phyloP scores from a whole-genome alignment of 2,329 filamentous ascomycete genomes.

The Fusarium pseudonygamai region DNA sequence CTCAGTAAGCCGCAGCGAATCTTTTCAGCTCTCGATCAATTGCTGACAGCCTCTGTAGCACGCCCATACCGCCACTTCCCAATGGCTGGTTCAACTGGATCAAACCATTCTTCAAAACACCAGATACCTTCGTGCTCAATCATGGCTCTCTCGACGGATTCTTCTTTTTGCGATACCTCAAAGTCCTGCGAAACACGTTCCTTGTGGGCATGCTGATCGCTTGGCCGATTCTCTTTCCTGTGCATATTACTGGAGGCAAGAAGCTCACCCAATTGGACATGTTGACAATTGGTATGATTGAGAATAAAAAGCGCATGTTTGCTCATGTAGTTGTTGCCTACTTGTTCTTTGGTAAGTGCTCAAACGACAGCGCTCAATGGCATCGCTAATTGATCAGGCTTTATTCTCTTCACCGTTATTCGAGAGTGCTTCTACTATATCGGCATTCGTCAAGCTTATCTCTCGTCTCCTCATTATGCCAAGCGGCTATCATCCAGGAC shows the following conservation, averaged over 20 bases:
- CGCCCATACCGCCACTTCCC: constrained; percentile 68
- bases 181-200: constrained; percentile 80
- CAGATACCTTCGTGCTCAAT: constrained; percentile 83
- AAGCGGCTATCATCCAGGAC: constrained; percentile 89
- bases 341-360: constrained; percentile 68
- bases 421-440: constrained; percentile 92
- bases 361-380: too few relatives aligned
- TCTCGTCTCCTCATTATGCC: constrained; percentile 84
- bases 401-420: constrained; percentile 88
- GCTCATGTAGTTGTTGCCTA: constrained; percentile 84
- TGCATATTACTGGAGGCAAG: constrained; percentile 85
- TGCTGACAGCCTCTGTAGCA: constrained; percentile 47
- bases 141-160: constrained; percentile 94
- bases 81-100: constrained; percentile 75
- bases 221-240: constrained; percentile 85
- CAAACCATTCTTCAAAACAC: constrained; percentile 70
- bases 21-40: constrained; percentile 22
- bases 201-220: constrained; percentile 85
- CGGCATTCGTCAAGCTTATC: constrained; percentile 91
- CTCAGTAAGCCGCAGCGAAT: constrained; percentile 45
- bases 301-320: constrained; percentile 71
- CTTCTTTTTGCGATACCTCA: constrained; percentile 79
- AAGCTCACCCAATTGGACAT: constrained; percentile 74
- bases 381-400: constrained; percentile 60
- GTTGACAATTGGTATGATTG: constrained; percentile 81